phyloP scores from a whole-genome alignment of 2,329 filamentous ascomycete genomes.

The Sporothrix pallida region DNA sequence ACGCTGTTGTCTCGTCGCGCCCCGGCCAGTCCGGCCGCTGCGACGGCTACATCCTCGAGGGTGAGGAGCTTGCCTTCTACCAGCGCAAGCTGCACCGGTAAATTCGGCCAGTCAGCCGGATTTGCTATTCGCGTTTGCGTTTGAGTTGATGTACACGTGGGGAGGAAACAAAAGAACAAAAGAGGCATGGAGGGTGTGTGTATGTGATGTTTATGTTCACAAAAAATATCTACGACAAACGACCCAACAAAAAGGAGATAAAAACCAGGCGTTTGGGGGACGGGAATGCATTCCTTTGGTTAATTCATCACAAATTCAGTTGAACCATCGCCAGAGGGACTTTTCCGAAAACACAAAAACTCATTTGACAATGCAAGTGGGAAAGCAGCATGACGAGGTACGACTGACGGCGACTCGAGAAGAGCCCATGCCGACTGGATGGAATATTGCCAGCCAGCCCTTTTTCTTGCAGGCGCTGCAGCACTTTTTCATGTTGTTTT shows the following conservation, averaged over 20 bases:
- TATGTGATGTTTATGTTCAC: not conserved
- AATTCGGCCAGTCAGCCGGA: conserved; percentile 44
- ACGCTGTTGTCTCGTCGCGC: conserved; percentile 88
- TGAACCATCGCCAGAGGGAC: conserved; percentile 14
- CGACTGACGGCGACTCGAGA: not conserved
- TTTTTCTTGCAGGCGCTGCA: not conserved
- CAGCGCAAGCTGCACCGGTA: conserved; percentile 99
- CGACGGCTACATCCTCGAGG: conserved; percentile 98
- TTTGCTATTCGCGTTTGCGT: conserved; percentile 16
- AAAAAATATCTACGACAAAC: conserved; percentile 24
- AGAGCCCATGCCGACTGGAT: not conserved
- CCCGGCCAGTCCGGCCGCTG: conserved; percentile 96
- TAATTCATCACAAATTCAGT: conserved; percentile 19
- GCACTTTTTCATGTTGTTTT: not conserved
- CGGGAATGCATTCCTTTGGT: conserved; percentile 22
- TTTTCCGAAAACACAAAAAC: conserved; percentile 18
- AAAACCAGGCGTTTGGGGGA: conserved; percentile 34
- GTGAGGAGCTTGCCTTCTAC: conserved; percentile 99
- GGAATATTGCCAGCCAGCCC: conserved; percentile 1
- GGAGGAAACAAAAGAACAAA: conserved; percentile 6
- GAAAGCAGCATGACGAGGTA: not conserved
- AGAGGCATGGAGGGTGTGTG: not conserved
- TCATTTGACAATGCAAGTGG: conserved; percentile 21
- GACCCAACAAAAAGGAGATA: conserved; percentile 21
- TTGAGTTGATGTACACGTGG: not conserved